Conservation (phyloP, 768 basidiomycete genomes). For the Lactarius sp. region DNA sequence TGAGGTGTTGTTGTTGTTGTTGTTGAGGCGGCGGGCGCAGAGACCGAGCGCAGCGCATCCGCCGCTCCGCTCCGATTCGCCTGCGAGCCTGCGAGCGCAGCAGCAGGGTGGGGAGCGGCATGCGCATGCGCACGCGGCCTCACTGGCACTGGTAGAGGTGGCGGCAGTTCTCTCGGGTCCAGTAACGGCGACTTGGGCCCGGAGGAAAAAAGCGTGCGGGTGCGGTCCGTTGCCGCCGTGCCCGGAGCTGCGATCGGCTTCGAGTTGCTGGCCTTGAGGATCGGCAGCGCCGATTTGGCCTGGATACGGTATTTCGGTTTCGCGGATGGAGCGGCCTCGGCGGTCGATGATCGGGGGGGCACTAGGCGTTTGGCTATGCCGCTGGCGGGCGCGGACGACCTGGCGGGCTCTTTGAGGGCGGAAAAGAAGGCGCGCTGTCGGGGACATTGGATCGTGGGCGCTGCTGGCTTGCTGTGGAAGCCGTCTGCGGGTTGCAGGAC, state of each 20-base stretch:
- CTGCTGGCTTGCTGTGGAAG: conserved; percentile 20
- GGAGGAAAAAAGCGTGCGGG: not conserved
- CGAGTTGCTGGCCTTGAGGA: not conserved
- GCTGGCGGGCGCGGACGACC: not conserved
- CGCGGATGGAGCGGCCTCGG: not conserved
- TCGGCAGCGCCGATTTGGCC: conserved; percentile 8
- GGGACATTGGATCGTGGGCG: conserved; percentile 6
- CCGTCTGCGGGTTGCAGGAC: conserved; percentile 18
- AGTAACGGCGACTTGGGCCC: not conserved
- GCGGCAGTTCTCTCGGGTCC: not conserved
- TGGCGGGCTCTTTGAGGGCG: conserved; percentile 9
- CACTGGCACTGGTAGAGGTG: not conserved
- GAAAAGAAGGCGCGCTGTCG: conserved; percentile 20
- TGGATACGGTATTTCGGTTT: not conserved
- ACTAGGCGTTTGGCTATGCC: conserved; percentile 12
- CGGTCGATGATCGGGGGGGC: not conserved
- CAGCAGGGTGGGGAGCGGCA: not conserved
- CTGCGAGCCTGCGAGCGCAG: not conserved
- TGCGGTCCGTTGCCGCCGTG: not conserved
- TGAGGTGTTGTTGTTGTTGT: not conserved
- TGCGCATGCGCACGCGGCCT: too few species aligned
- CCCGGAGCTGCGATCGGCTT: not conserved
- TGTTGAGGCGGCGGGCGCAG: not conserved
- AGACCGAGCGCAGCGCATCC: not conserved
- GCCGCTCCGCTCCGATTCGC: not conserved